Percentiles rank a stretch among this genome's conserved stretches.
phyloP scores from a whole-genome alignment of 805 yeast genomes.

The Dipodascus albidus region DNA sequence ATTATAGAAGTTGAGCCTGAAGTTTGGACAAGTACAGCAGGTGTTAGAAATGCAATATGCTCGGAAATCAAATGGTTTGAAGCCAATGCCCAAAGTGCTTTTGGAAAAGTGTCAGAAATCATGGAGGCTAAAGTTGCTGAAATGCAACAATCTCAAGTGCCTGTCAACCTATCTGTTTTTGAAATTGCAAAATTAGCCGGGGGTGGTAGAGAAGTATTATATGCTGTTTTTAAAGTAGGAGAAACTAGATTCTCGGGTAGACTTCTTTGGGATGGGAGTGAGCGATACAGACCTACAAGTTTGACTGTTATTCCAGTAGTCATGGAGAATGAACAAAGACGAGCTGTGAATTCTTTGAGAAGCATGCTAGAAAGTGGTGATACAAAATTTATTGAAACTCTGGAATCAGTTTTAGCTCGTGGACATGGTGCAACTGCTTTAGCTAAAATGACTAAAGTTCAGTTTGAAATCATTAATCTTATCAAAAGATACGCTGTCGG shows the following conservation, averaged over 20 bases:
- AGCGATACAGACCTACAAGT: neutral
- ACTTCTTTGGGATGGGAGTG: neutral
- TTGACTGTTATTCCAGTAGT: neutral
- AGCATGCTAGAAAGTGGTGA: neutral
- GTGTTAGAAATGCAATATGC: neutral
- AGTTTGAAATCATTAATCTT: constrained; percentile 3
- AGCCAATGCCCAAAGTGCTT: neutral
- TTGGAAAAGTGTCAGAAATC: neutral
- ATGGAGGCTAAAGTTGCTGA: neutral
- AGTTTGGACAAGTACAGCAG: neutral
- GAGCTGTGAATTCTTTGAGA: neutral
- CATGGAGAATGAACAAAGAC: neutral
- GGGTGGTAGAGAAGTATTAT: neutral
- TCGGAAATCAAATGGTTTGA: neutral
- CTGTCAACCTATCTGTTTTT: constrained; percentile 1
- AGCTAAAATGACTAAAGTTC: neutral
- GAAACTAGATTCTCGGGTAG: neutral
- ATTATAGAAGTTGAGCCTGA: neutral
- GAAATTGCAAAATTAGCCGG: neutral
- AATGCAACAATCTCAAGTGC: neutral
- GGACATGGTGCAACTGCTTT: neutral
- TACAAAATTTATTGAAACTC: neutral
- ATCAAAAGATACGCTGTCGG: constrained; percentile 13
- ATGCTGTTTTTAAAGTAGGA: neutral
- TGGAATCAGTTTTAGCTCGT: neutral